A percentile compares a stretch with the other conserved stretches of the same genome.
These are phyloP conservation scores for Fusarium poae DNA, from an alignment of 2,329 filamentous ascomycete species.

Conservation along the genomic window DNA sequence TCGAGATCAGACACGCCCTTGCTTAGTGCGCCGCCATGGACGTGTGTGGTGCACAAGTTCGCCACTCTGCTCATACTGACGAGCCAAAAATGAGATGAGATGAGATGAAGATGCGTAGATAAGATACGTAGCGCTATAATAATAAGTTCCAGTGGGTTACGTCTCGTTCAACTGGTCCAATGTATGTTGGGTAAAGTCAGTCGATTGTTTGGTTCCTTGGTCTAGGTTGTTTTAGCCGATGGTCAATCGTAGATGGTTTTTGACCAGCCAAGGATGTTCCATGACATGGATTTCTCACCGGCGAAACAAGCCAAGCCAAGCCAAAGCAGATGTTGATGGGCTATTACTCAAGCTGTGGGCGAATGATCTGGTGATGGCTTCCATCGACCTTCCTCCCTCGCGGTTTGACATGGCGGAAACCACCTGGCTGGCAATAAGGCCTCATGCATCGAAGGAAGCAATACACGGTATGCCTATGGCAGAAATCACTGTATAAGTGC, in stretches of 20 bases:
- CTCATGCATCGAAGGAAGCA: background rate
- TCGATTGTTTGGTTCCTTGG: background rate
- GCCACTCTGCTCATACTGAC: slow-evolving; percentile 28
- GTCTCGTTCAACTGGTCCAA: slow-evolving; percentile 10
- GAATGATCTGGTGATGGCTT: slow-evolving; percentile 40
- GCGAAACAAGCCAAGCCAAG: slow-evolving; percentile 8
- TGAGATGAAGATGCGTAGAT: slow-evolving; percentile 34
- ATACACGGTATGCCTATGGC: background rate
- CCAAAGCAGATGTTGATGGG: slow-evolving; percentile 16
- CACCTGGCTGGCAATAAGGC: slow-evolving; percentile 26
- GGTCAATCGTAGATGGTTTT: slow-evolving; percentile 29
- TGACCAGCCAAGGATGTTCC: slow-evolving; percentile 19
- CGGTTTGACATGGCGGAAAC: slow-evolving; percentile 15
- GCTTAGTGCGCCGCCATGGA: slow-evolving; percentile 46
- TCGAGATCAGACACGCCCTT: slow-evolving; percentile 48
- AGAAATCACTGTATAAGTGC: slow-evolving; percentile 1
- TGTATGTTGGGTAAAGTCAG: slow-evolving; percentile 11
- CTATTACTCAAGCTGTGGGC: slow-evolving; percentile 7
- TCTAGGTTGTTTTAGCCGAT: slow-evolving; percentile 25
- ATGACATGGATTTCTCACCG: slow-evolving; percentile 11
- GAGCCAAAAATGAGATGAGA: slow-evolving; percentile 39
- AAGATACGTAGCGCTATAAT: slow-evolving; percentile 8
- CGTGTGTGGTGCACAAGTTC: slow-evolving; percentile 21
- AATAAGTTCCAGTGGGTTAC: slow-evolving; percentile 5
- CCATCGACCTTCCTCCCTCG: slow-evolving; percentile 31